phyloP scores from a whole-genome alignment of 1,284 basidiomycete species.

The Moesziomyces sp. region DNA sequence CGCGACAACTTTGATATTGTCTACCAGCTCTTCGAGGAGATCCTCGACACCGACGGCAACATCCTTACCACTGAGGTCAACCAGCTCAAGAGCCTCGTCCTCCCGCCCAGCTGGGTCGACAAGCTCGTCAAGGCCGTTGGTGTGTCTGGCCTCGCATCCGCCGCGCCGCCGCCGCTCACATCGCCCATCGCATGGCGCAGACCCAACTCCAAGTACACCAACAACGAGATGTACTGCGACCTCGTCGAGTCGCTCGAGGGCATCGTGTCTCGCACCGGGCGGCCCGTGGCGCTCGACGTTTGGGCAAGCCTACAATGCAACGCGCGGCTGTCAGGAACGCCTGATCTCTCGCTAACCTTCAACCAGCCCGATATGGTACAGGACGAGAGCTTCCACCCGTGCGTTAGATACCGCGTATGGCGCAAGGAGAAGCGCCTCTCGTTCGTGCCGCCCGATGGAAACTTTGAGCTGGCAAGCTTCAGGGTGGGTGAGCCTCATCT shows the following conservation, averaged over 20 bases:
- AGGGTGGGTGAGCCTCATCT: conserved; percentile 67
- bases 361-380: conserved; percentile 74
- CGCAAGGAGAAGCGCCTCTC: conserved; percentile 39
- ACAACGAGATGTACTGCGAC: conserved; percentile 63
- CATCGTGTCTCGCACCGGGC: conserved; percentile 70
- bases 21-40: conserved; percentile 65
- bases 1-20: conserved; percentile 64
- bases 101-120: conserved; percentile 63
- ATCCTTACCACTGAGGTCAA: conserved; percentile 63
- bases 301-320: conserved; percentile 50
- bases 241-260: conserved; percentile 56
- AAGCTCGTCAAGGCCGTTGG: conserved; percentile 57
- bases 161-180: conserved; percentile 71
- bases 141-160: conserved; percentile 49
- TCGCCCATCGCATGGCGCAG: conserved; percentile 63
- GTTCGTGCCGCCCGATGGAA: conserved; percentile 62
- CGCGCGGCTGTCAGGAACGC: conserved; percentile 67
- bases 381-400: conserved; percentile 89
- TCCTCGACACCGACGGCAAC: conserved; percentile 63
- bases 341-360: conserved; percentile 52
- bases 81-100: conserved; percentile 58
- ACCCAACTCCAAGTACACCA: conserved; percentile 57
- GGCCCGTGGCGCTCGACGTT: conserved; percentile 48
- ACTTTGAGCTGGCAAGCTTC: conserved; percentile 50
- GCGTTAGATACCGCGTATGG: conserved; percentile 84